Base-by-base conservation (phyloP, 805 yeast species). In the Ogataea parapolymorpha region DNA sequence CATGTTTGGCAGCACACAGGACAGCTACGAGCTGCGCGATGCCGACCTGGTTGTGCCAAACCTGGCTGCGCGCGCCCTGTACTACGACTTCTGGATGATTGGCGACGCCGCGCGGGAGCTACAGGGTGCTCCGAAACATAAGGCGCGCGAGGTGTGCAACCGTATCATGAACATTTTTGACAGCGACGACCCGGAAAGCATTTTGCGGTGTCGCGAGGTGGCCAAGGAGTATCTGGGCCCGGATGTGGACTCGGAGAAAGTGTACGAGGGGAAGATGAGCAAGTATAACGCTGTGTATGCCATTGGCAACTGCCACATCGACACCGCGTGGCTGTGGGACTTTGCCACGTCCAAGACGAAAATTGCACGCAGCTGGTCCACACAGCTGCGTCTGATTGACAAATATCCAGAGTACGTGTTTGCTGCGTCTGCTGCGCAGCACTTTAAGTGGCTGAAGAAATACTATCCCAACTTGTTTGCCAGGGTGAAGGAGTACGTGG, bases 251-350 rank as follows among this genome's bases (percentile, higher is more conserved):
- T 70, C 82, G 4, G 75, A 75, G 12, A 71, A 72, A 9, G 97
- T 91, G 1, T 82, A 70, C 50, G 71, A 73, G 45, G 68, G 71
- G 22, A 67, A 42, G 39, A 63, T 55, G 31, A 67, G 52, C 44
- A 51, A 56, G 23, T 63, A 58, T 44, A 63, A 76, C 43, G 80
- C 82, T 42, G 96, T 90, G 9, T 83, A 70, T 62, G 95, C 86
- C 7, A 74, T 93, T 50, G 99, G 99, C 31, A 86, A 93, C 61
- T 93, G 98, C 61, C 98, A 90, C 62, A 90, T 90, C 53, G 99
- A 91, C 58, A 91, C 98, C 13, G 98, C 98, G 12, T 91, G 99
- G 99, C 71, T 89, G 44, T 91, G 99, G 99, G 98, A 97, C n/a
- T 91, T 84, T 70, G 97, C 95, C 2, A 97, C 93, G 61, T 88